These are phyloP conservation scores for Filobasidium uniguttulatum DNA, from an alignment of 1,284 basidiomycete species.

Conservation along the genomic window DNA sequence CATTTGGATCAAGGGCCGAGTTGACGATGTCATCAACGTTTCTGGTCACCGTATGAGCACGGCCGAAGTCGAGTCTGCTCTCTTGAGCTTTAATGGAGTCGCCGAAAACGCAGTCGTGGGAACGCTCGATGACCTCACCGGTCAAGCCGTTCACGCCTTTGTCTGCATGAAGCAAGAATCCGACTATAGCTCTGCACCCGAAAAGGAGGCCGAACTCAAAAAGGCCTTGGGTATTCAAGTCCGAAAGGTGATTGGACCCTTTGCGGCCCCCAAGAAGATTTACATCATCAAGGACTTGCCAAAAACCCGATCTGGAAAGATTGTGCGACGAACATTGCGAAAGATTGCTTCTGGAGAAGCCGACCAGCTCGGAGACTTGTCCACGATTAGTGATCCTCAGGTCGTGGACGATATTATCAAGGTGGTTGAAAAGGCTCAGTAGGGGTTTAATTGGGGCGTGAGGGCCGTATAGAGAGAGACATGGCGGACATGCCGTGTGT, in stretches of 20 bases:
- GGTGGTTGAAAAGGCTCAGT: background rate
- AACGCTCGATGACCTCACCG: slow-evolving; percentile 69
- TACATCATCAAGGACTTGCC: slow-evolving; percentile 74
- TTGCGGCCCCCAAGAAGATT: slow-evolving; percentile 87
- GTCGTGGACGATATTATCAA: slow-evolving; percentile 47
- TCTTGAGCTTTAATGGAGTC: slow-evolving; percentile 86
- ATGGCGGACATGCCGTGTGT: too few relatives aligned
- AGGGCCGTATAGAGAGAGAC: background rate
- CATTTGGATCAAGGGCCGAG: slow-evolving; percentile 95
- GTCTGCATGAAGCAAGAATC: slow-evolving; percentile 59
- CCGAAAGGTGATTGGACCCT: slow-evolving; percentile 88
- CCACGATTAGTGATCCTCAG: slow-evolving; percentile 73
- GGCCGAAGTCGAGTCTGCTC: slow-evolving; percentile 91
- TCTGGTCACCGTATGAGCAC: slow-evolving; percentile 95
- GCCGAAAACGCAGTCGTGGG: slow-evolving; percentile 94
- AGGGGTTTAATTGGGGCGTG: background rate
- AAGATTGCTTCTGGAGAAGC: slow-evolving; percentile 82
- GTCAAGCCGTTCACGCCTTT: slow-evolving; percentile 64
- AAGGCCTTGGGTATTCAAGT: slow-evolving; percentile 93
- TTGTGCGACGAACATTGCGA: slow-evolving; percentile 83
- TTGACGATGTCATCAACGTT: slow-evolving; percentile 61
- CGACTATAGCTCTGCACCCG: slow-evolving; percentile 45
- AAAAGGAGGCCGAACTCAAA: slow-evolving; percentile 54
- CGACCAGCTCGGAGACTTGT: slow-evolving; percentile 84
- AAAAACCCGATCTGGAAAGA: slow-evolving; percentile 95